Evolutionary conservation across 2,329 filamentous ascomycete genomes (phyloP).

Genomic region (Lasiodiplodia sp.): DNA sequence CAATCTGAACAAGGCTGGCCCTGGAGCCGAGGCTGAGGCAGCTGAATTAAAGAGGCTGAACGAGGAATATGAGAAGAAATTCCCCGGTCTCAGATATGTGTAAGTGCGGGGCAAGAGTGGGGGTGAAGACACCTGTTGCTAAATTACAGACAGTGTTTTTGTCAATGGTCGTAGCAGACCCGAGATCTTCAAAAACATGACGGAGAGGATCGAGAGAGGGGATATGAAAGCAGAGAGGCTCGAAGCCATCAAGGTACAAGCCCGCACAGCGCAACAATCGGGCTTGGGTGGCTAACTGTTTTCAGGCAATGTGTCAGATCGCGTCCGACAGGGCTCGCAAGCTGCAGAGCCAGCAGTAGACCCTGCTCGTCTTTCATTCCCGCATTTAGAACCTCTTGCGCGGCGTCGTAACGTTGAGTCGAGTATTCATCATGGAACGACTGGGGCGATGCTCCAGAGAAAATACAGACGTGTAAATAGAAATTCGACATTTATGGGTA

Average conservation of each 20-base stretch:
- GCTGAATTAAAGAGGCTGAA: conserved; percentile 71
- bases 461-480: too few species aligned
- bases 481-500: too few species aligned
- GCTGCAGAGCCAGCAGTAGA: conserved; percentile 45
- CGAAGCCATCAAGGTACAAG: conserved; percentile 74
- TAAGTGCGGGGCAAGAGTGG: conserved; percentile 43
- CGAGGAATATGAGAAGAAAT: conserved; percentile 77
- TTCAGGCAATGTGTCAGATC: conserved; percentile 91
- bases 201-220: conserved; percentile 71
- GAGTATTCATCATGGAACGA: not conserved
- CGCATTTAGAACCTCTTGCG: not conserved
- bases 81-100: conserved; percentile 86
- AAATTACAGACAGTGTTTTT: conserved; percentile 68
- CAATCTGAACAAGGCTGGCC: conserved; percentile 62
- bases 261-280: not conserved
- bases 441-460: not conserved
- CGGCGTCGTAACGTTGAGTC: not conserved
- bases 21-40: conserved; percentile 61
- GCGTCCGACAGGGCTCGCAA: conserved; percentile 80
- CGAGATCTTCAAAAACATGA: conserved; percentile 85
- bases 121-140: conserved; percentile 7
- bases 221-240: conserved; percentile 72
- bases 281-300: conserved; percentile 33
- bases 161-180: conserved; percentile 80
- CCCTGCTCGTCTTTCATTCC: not conserved